Evolutionary conservation across 2,329 filamentous ascomycete species (phyloP), one percentile per base, ranked within the genome.

Genomic region (Microcyclosporella mali): DNA sequence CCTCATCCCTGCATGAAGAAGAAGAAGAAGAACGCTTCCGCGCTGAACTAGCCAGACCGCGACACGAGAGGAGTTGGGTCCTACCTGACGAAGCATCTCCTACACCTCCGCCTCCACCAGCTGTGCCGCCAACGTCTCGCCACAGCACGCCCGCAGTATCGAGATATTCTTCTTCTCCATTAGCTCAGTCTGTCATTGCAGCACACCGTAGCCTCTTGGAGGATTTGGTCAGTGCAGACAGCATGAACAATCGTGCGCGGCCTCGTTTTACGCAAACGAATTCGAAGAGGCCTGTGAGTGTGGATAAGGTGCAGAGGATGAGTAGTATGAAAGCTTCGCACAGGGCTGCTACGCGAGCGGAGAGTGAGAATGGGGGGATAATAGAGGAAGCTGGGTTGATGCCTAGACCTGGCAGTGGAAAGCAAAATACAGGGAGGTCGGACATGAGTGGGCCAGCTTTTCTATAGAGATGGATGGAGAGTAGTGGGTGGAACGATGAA

Each of bases 51-150:
- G 49, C 53, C 12, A 51, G 57, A 21, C 59, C 61, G 4, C 45
- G 57, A 15, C 49, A 61, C 31, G 46, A 62, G 37, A 47, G 61
- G 19, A 53, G 42, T 6, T 64, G 53, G 47, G 60, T 62, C 2
- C 39, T 58, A 1, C 59, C 62, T 0, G 58, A 56, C 18, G 61
- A 64, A 50, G 61, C 57, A 15, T 60, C 59, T 7, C 58, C 61
- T 3, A 63, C 61, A n/a, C 62, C 62, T 12, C 58, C 61, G 2
- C 56, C 58, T n/a, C 8, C 57, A 55, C 7, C 47, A 59, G 15
- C 38, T 55, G 4, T 53, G 49, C 6, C 14, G 16, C n/a, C n/a
- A 18, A 17, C 11, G 15, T 16, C 14, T 7, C 10, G 21, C 21
- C n/a, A 32, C 12, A 14, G 7, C n/a, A 18, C 15, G 18, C 9